Evolutionary conservation across 176 grass and related monocot genomes (phyloP), one percentile per base, ranked within the genome.

Genomic region (Hyparrhenia diplandra): DNA sequence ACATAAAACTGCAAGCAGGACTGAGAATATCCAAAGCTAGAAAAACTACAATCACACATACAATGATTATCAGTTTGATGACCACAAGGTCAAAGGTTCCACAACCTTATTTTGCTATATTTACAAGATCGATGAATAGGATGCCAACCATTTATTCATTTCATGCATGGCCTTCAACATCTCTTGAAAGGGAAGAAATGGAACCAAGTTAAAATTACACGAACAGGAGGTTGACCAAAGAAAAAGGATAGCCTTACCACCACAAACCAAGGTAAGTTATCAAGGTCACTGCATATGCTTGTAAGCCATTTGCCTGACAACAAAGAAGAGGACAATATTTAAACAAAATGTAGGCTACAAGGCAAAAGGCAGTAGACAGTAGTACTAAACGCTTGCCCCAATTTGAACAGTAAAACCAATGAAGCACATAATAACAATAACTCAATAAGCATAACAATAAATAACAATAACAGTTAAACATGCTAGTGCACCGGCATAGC

Each of bases 241-340:
- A 49, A 32, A 32, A 10, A 27, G 34, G 82, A 76, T 11, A 31
- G n/a, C 27, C 92, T 91, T 89, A 99, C 97, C 97, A 96, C 97
- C 97, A 99, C 41, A 99, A 87, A 73, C 88, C 74, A 8, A 99
- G 7, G 77, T 99, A 99, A 40, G 93, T 87, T 64, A 90, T 40
- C 76, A 99, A 85, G 25, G 97, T 99, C 71, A 99, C 93, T 24
- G 87, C 97, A 90, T 96, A 99, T 84, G 97, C 93, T 90, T 90
- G 93, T 35, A 99, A 88, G 16, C 96, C 96, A 91, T 99, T 99
- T 75, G 92, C 96, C 95, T 98, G 83, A 54, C 57, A 85, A 32
- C 65, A 67, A 71, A 13, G 30, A 40, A 27, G 54, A 40, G 8
- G 13, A 21, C 4, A 43, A 45, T 29, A 62, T 29, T 59, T 43